Conservation (phyloP, 2,329 filamentous ascomycete species). For the Helotiales sp. region DNA sequence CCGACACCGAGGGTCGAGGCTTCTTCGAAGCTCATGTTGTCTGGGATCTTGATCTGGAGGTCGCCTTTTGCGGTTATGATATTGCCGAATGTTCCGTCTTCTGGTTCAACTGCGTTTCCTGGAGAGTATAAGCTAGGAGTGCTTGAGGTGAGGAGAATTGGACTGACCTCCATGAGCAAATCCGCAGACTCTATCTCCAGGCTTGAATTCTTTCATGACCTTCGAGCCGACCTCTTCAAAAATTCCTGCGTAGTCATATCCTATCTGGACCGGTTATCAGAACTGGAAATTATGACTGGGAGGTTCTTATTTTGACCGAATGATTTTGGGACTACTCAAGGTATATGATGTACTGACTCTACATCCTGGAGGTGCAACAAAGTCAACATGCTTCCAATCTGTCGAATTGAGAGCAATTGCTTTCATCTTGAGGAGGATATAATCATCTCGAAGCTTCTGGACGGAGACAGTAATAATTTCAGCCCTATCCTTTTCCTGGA, state of each 20-base stretch:
- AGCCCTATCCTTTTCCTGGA: conserved; percentile 25
- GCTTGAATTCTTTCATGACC: conserved; percentile 43
- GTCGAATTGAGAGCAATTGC: conserved; percentile 35
- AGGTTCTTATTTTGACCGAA: no score
- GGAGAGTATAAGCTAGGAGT: not conserved
- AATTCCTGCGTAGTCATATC: conserved; percentile 49
- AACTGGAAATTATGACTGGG: not conserved
- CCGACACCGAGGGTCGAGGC: conserved; percentile 39
- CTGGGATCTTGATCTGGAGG: conserved; percentile 45
- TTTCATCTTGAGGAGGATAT: conserved; percentile 32
- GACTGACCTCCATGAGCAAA: conserved; percentile 38
- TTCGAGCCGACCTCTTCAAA: conserved; percentile 47
- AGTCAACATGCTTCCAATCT: conserved; percentile 36
- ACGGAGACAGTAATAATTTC: conserved; percentile 23
- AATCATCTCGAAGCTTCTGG: conserved; percentile 34
- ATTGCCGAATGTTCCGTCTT: conserved; percentile 42
- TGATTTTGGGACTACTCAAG: not conserved
- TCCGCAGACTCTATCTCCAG: conserved; percentile 49
- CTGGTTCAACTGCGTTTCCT: conserved; percentile 37
- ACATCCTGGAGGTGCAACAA: conserved; percentile 21
- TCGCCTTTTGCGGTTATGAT: conserved; percentile 38
- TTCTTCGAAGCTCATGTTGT: conserved; percentile 46
- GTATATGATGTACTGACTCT: conserved; percentile 12
- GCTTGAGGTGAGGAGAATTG: not conserved
- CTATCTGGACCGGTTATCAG: conserved; percentile 30